phyloP scores from a whole-genome alignment of 1,284 basidiomycete species.

The Moesziomyces sp. region DNA sequence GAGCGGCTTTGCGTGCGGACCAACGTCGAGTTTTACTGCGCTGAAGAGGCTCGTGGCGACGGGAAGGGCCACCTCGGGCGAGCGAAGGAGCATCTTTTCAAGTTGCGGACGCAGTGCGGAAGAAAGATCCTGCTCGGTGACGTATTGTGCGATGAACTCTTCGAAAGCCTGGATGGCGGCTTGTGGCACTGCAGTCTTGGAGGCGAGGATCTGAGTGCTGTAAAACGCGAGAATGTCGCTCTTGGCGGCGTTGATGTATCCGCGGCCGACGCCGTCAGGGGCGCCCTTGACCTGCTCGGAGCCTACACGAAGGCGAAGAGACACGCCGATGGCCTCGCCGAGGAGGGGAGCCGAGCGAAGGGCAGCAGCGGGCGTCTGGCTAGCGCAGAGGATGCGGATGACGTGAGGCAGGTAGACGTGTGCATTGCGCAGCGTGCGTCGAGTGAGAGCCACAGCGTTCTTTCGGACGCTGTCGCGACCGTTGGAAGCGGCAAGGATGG shows the following conservation, averaged over 20 bases:
- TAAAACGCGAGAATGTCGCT: slow-evolving; percentile 52
- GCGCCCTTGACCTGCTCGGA: slow-evolving; percentile 51
- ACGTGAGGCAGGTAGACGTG: slow-evolving; percentile 45
- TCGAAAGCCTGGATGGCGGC: slow-evolving; percentile 46
- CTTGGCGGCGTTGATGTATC: slow-evolving; percentile 37
- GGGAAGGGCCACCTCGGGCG: slow-evolving; percentile 58
- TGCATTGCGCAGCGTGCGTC: slow-evolving; percentile 45
- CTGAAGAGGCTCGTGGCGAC: slow-evolving; percentile 48
- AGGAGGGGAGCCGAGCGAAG: slow-evolving; percentile 44
- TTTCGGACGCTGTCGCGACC: slow-evolving; percentile 26
- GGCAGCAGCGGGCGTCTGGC: slow-evolving; percentile 32
- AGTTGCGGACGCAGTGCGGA: slow-evolving; percentile 57
- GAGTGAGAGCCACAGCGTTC: slow-evolving; percentile 36
- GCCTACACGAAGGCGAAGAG: slow-evolving; percentile 49
- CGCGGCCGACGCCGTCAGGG: slow-evolving; percentile 41
- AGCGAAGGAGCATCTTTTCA: slow-evolving; percentile 64
- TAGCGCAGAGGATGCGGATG: slow-evolving; percentile 36
- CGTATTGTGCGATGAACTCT: slow-evolving; percentile 49
- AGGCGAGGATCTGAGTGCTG: slow-evolving; percentile 54
- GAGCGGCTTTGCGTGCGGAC: slow-evolving; percentile 42
- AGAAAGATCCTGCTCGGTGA: slow-evolving; percentile 51
- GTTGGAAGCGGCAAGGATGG: slow-evolving; percentile 25
- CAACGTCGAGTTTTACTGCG: slow-evolving; percentile 36
- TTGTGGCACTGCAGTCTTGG: slow-evolving; percentile 50
- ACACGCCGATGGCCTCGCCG: slow-evolving; percentile 52